Percentiles rank a stretch among this genome's conserved stretches.
Conservation (phyloP, 495 filamentous ascomycete species). For the Talaromyces liani region DNA sequence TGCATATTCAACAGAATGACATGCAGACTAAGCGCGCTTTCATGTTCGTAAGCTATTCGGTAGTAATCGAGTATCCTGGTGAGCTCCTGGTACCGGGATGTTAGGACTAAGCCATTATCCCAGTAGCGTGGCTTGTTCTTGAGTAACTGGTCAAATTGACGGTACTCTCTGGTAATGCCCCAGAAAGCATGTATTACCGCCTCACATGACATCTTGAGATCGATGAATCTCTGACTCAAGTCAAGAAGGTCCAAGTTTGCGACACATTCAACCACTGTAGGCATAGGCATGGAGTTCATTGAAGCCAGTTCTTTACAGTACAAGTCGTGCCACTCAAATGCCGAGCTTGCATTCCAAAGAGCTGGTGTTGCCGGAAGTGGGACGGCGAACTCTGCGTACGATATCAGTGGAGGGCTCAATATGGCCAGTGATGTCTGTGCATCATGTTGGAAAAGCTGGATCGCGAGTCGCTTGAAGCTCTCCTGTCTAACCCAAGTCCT, state of each 20-base stretch:
- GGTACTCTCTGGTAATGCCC: conserved; percentile 51
- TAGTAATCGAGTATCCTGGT: conserved; percentile 34
- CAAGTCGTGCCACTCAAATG: conserved; percentile 48
- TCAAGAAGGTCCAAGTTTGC: conserved; percentile 41
- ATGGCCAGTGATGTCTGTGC: conserved; percentile 51
- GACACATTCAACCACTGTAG: conserved; percentile 44
- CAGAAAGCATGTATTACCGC: conserved; percentile 52
- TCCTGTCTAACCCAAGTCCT: conserved; percentile 48
- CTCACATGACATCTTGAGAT: conserved; percentile 41
- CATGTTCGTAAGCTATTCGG: conserved; percentile 28
- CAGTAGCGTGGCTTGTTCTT: conserved; percentile 32
- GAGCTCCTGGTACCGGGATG: conserved; percentile 46
- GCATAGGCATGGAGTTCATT: conserved; percentile 25
- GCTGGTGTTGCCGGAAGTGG: conserved; percentile 46
- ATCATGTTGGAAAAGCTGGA: conserved; percentile 51
- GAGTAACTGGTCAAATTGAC: conserved; percentile 45
- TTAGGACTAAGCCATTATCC: conserved; percentile 38
- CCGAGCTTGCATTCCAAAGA: conserved; percentile 50
- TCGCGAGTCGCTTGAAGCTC: conserved; percentile 44
- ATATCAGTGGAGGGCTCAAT: conserved; percentile 49
- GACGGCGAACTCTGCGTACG: conserved; percentile 56
- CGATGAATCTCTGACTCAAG: conserved; percentile 32
- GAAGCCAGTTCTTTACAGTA: conserved; percentile 26
- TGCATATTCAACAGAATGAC: conserved; percentile 52
- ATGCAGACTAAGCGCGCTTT: conserved; percentile 42